Conservation (phyloP, 2,329 filamentous ascomycete species). For the Aspergillus ustus region DNA sequence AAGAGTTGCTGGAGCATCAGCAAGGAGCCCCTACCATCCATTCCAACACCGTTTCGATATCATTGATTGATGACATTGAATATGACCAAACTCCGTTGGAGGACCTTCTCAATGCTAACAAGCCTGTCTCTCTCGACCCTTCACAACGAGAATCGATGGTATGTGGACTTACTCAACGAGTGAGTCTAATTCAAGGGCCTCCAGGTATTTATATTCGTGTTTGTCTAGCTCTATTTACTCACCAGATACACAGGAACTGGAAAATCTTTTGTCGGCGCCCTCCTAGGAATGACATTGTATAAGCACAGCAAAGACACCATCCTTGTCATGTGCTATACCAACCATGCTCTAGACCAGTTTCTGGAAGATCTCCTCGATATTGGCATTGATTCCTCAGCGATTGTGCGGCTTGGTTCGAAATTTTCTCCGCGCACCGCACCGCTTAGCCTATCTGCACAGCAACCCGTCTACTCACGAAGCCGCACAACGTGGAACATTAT, state of each 20-base stretch:
- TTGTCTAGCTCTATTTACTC: not conserved
- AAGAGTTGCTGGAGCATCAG: constrained; percentile 54
- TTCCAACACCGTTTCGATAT: constrained; percentile 19
- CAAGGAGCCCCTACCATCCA: constrained; percentile 15
- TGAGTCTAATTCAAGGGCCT: constrained; percentile 73
- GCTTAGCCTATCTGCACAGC: constrained; percentile 54
- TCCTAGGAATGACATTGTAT: constrained; percentile 62
- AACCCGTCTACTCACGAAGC: constrained; percentile 36
- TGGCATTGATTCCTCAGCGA: constrained; percentile 55
- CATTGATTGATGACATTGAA: constrained; percentile 16
- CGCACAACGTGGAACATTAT: constrained; percentile 49
- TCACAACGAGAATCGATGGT: constrained; percentile 64
- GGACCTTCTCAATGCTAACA: constrained; percentile 33
- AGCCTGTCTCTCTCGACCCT: constrained; percentile 49
- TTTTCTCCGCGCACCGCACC: constrained; percentile 53
- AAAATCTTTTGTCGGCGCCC: constrained; percentile 73
- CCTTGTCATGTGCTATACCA: constrained; percentile 70
- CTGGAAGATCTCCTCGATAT: constrained; percentile 66
- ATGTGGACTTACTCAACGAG: constrained; percentile 54
- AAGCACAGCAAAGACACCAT: constrained; percentile 56
- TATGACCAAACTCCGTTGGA: constrained; percentile 33
- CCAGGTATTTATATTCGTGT: constrained; percentile 59
- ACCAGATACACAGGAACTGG: constrained; percentile 63
- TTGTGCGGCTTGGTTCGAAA: constrained; percentile 69
- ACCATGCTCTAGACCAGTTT: constrained; percentile 70